Conservation (phyloP, 2,329 filamentous ascomycete genomes). For the Xylariaceae sp. region DNA sequence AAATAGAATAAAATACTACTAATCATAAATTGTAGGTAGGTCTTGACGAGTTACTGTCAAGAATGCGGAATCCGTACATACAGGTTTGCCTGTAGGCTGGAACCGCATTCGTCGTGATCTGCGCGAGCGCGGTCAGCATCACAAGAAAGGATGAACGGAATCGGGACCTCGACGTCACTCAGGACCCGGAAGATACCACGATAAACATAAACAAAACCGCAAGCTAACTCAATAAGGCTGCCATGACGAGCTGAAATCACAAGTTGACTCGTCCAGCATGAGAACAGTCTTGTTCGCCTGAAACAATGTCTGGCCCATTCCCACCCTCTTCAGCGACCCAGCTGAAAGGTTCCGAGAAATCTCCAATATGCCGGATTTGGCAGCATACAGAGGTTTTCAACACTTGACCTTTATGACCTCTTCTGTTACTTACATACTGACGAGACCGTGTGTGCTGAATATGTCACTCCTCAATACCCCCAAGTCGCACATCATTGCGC, state of each 20-base stretch:
- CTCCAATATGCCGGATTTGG: background rate
- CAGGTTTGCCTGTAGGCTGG: no score
- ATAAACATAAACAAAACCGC: background rate
- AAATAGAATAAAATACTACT: background rate
- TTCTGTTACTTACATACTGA: conserved; percentile 7
- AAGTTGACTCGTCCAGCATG: background rate
- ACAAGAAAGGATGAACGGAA: no score
- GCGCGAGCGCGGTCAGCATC: no score
- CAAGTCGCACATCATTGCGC: conserved; percentile 6
- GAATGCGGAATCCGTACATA: no score
- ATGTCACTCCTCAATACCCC: conserved; percentile 2
- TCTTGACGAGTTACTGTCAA: no score
- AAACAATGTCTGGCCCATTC: background rate
- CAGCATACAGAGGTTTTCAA: background rate
- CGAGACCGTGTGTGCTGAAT: conserved; percentile 8
- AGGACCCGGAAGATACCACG: background rate
- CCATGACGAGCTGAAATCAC: background rate
- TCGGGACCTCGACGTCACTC: no score
- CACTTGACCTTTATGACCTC: background rate
- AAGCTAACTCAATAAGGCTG: background rate
- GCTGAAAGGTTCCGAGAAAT: background rate
- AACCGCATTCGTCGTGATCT: no score
- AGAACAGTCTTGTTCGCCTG: background rate
- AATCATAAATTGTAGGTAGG: no score
- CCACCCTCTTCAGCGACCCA: background rate